These are phyloP conservation scores for Geranium incanum DNA, from an alignment of 441 rosid species.

Conservation along the genomic window DNA sequence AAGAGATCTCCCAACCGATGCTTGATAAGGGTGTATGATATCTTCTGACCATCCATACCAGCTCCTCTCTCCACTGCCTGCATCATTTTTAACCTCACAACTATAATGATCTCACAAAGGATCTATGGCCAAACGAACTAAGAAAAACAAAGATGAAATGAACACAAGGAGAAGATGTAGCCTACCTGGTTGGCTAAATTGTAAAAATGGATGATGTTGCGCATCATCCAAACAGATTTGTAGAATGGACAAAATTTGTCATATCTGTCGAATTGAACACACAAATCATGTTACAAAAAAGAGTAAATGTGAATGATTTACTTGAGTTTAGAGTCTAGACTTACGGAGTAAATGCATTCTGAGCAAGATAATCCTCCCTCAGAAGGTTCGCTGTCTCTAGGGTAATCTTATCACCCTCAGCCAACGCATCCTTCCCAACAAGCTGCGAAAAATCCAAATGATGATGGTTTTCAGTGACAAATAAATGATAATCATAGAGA, in stretches of 20 bases:
- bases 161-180: neutral
- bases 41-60: constrained; percentile 99
- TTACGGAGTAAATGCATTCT: constrained; percentile 95
- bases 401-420: constrained; percentile 89
- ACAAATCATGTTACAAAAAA: neutral
- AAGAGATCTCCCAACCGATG: constrained; percentile 96
- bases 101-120: neutral
- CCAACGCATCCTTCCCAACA: constrained; percentile 98
- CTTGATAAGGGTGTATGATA: constrained; percentile 78
- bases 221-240: constrained; percentile 99
- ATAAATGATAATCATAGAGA: neutral
- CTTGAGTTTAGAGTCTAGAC: constrained; percentile 20
- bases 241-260: constrained; percentile 98
- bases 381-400: constrained; percentile 94
- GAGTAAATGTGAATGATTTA: neutral
- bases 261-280: constrained; percentile 37
- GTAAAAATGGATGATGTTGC: constrained; percentile 92
- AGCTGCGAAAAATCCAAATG: constrained; percentile 49
- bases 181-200: constrained; percentile 93
- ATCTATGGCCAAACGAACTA: neutral
- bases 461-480: constrained; percentile 12
- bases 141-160: neutral
- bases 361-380: constrained; percentile 98
- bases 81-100: constrained; percentile 11
- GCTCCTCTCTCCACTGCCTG: constrained; percentile 98